Evolutionary conservation across 441 rosid genomes (phyloP), one percentile per base, ranked within the genome.

Genomic region (Euphorbia celastroides): DNA sequence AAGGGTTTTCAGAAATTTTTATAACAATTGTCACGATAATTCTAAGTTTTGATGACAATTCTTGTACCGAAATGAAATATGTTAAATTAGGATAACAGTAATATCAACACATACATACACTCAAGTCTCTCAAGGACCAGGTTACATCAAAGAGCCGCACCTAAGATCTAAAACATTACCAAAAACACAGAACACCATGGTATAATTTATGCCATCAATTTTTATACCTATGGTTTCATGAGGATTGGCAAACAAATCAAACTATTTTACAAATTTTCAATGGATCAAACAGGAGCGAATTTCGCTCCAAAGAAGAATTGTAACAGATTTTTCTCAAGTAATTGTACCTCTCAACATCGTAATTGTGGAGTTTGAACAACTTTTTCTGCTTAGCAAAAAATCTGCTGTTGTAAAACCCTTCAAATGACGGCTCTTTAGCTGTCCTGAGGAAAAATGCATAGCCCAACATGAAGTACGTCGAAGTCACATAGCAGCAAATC

Each of bases 401-500:
- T 75, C 99, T 81, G 79, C 91, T 85, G 7, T 84, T 85, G 69
- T 86, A 89, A 66, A 94, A 89, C 11, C 97, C 96, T 84, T 89
- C 96, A 59, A 89, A 88, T 10, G 96, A 88, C 16, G 99, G 99
- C 69, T 91, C 99, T 74, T 75, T 87, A 0, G 93, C 73, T 1
- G 99, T 94, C 80, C 84, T 74, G 71, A 94, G 96, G 82, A 91
- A 94, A 73, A 91, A 94, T 4, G 84, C 72, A 25, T 88, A 94
- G 44, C 96, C 86, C 25, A 81, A 87, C 88, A 89, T 86, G 74
- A 78, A 84, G 71, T 92, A 89, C 0, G 81, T 26, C 22, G 97
- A 89, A 0, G 99, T 91, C 2, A 85, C 82, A n/a, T 81, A 91
- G 92, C 86, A 94, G 76, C 99, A 94, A 54, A 94, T 88, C 0